Percentiles rank a stretch among this genome's conserved stretches.
These are phyloP conservation scores for Boletus insuetus DNA, from an alignment of 768 basidiomycete genomes.

Conservation along the genomic window DNA sequence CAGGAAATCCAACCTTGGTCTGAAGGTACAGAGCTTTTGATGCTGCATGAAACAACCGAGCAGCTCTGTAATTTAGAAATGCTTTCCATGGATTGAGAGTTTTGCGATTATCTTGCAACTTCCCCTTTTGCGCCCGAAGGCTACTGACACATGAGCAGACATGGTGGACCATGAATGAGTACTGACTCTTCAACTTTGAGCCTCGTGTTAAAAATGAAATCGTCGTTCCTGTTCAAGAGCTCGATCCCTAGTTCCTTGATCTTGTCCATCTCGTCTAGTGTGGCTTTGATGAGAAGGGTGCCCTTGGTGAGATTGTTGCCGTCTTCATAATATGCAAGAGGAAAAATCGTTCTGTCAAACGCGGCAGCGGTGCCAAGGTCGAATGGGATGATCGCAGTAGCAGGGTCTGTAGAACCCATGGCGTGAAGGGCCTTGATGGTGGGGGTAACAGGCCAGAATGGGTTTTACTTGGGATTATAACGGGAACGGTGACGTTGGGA, in stretches of 20 bases:
- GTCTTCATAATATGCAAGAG: neutral
- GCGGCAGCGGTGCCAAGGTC: neutral
- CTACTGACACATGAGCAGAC: neutral
- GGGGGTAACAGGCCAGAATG: neutral
- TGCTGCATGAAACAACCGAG: no score
- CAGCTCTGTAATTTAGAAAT: neutral
- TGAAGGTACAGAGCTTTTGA: no score
- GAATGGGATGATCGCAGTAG: neutral
- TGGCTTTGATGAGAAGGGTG: neutral
- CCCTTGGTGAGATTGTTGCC: neutral
- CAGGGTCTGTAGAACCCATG: neutral
- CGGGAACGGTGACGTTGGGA: no score
- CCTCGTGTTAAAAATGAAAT: conserved; percentile 2
- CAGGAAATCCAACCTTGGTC: no score
- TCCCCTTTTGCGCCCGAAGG: neutral
- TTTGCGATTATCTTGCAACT: neutral
- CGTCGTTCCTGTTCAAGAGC: neutral
- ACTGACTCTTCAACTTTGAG: neutral
- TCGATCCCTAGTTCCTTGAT: neutral
- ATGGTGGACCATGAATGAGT: no score
- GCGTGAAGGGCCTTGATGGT: neutral
- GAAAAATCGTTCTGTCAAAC: neutral
- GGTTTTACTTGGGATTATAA: neutral
- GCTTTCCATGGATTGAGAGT: conserved; percentile 1
- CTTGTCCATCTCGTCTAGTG: conserved; percentile 2